Conservation (phyloP, 2,329 filamentous ascomycete genomes). For the Fusarium chuoi region DNA sequence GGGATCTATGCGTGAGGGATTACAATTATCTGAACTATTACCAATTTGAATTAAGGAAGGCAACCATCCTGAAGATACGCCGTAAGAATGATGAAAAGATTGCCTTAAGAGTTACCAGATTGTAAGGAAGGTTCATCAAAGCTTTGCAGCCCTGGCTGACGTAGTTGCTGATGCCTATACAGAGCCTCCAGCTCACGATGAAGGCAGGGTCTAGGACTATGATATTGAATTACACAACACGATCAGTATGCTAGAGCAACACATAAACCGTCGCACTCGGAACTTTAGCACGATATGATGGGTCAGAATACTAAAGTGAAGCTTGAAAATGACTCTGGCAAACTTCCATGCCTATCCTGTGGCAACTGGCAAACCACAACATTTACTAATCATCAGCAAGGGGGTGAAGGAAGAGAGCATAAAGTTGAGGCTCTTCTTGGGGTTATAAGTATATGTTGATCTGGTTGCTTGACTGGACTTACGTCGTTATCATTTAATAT, state of each 20-base stretch:
- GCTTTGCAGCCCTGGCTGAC: background rate
- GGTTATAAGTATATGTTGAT: background rate
- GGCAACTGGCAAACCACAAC: background rate
- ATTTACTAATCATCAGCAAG: background rate
- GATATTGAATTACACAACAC: background rate
- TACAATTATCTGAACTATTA: background rate
- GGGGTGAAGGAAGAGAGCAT: no score
- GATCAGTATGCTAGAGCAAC: background rate
- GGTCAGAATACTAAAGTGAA: background rate
- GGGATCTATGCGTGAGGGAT: background rate
- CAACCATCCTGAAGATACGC: background rate
- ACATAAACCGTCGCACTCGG: background rate
- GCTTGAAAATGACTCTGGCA: background rate
- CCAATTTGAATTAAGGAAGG: background rate
- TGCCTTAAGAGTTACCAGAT: background rate
- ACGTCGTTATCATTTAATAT: background rate
- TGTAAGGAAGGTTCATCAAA: no score
- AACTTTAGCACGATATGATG: background rate
- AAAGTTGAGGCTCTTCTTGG: background rate
- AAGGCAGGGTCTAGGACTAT: background rate
- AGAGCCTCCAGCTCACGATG: background rate
- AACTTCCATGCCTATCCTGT: background rate
- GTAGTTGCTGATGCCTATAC: background rate
- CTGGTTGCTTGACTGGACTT: no score
- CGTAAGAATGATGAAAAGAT: fast-evolving